phyloP scores from a whole-genome alignment of 352 stramenopile species.

The Globisporangium alternatum region DNA sequence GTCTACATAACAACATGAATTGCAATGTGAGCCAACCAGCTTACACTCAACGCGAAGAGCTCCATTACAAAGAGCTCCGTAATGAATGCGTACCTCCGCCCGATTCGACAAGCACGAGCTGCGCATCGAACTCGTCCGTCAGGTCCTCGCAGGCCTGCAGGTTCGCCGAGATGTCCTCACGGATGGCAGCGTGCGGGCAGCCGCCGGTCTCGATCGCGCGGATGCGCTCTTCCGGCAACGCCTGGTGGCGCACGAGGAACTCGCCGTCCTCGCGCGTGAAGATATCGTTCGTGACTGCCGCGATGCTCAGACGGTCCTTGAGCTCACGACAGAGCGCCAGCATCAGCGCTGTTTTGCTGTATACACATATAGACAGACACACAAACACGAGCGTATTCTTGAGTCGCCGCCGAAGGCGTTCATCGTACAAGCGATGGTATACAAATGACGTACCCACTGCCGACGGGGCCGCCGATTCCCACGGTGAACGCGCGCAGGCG shows the following conservation, averaged over 20 bases:
- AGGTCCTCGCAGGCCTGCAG: constrained; percentile 95
- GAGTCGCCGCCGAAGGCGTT: neutral
- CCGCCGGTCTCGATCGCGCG: constrained; percentile 97
- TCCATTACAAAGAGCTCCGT: neutral
- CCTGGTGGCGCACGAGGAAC: constrained; percentile 94
- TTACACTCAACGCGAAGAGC: no score
- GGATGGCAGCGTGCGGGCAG: constrained; percentile 96
- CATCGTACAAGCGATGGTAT: neutral
- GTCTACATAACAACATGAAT: constrained; percentile 47
- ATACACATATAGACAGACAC: neutral
- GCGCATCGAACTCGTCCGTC: constrained; percentile 82
- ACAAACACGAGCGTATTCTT: neutral
- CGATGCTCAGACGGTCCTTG: constrained; percentile 77
- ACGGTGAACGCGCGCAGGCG: constrained; percentile 91
- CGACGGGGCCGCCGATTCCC: constrained; percentile 95
- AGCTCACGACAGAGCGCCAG: constrained; percentile 90
- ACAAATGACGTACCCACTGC: constrained; percentile 50
- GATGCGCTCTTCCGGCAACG: constrained; percentile 90
- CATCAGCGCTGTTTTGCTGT: constrained; percentile 95
- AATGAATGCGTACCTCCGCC: constrained; percentile 52
- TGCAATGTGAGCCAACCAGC: no score
- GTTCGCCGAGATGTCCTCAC: constrained; percentile 97
- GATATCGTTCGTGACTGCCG: constrained; percentile 98
- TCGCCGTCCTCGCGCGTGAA: constrained; percentile 98
- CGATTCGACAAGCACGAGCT: constrained; percentile 90